phyloP scores from a whole-genome alignment of 345 rosid genomes.

The Noccaea caerulescens region DNA sequence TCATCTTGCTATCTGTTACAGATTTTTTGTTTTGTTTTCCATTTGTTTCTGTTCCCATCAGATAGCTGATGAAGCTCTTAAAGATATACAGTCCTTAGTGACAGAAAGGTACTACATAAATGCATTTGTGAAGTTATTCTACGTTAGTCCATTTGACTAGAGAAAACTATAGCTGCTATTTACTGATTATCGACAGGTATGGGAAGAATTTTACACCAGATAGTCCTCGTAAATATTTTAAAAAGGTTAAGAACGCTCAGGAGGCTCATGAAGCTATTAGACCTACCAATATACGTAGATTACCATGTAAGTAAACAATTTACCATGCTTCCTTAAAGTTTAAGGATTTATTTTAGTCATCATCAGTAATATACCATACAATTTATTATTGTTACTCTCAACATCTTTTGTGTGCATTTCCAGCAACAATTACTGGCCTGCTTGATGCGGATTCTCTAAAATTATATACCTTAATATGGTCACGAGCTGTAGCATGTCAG shows the following conservation, averaged over 20 bases:
- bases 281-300: slow-evolving; percentile 78
- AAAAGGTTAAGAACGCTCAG: slow-evolving; percentile 96
- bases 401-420: slow-evolving; percentile 40
- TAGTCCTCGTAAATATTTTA: slow-evolving; percentile 75
- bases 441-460: slow-evolving; percentile 92
- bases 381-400: slow-evolving; percentile 13
- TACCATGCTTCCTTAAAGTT: slow-evolving; percentile 24
- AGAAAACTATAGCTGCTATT: slow-evolving; percentile 21
- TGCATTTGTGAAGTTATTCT: slow-evolving; percentile 26
- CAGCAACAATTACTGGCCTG: slow-evolving; percentile 67
- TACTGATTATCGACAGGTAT: slow-evolving; percentile 58
- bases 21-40: slow-evolving; percentile 19
- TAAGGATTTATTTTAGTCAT: slow-evolving; percentile 18
- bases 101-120: slow-evolving; percentile 63
- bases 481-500: slow-evolving; percentile 91
- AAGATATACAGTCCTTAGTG: slow-evolving; percentile 67
- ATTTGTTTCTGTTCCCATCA: slow-evolving; percentile 43
- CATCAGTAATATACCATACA: slow-evolving; percentile 16
- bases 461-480: slow-evolving; percentile 91
- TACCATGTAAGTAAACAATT: slow-evolving; percentile 68
- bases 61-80: slow-evolving; percentile 92
- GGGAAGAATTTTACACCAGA: slow-evolving; percentile 65
- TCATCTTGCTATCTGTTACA: slow-evolving; percentile 24
- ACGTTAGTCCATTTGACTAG: slow-evolving; percentile 11
- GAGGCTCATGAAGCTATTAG: slow-evolving; percentile 99